phyloP scores from a whole-genome alignment of 495 filamentous ascomycete species.

The Penicillium taxi region DNA sequence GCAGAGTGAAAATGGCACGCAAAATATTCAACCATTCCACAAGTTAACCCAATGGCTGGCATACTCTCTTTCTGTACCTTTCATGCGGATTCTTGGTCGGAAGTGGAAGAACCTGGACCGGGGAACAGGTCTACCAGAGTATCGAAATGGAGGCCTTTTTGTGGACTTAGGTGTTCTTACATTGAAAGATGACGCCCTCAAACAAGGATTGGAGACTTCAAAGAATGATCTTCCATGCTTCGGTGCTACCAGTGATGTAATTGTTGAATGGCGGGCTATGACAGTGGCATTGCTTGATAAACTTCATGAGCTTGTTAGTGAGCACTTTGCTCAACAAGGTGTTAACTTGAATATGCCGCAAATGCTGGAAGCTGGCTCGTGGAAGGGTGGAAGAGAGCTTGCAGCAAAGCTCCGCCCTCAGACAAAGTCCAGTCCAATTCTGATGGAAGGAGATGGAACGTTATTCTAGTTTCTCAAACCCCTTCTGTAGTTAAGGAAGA shows the following conservation, averaged over 20 bases:
- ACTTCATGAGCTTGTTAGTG: slow-evolving; percentile 55
- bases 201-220: slow-evolving; percentile 38
- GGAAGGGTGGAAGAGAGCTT: slow-evolving; percentile 45
- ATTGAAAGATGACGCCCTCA: slow-evolving; percentile 57
- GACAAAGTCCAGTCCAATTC: slow-evolving; percentile 38
- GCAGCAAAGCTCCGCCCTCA: slow-evolving; percentile 32
- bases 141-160: slow-evolving; percentile 78
- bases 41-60: slow-evolving; percentile 87
- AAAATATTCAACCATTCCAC: slow-evolving; percentile 54
- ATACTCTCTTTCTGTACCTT: slow-evolving; percentile 84
- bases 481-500: background rate
- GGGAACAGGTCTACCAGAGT: slow-evolving; percentile 79
- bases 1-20: slow-evolving; percentile 7
- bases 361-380: slow-evolving; percentile 82
- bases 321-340: slow-evolving; percentile 44
- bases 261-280: slow-evolving; percentile 79
- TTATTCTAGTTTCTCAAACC: slow-evolving; percentile 19
- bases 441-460: slow-evolving; percentile 39
- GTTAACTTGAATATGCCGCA: slow-evolving; percentile 62
- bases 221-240: slow-evolving; percentile 69
- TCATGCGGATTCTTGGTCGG: slow-evolving; percentile 66
- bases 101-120: slow-evolving; percentile 71
- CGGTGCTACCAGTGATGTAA: slow-evolving; percentile 69
- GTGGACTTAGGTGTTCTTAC: slow-evolving; percentile 74
- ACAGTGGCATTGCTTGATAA: slow-evolving; percentile 80